Evolutionary conservation across 176 grass and related monocot genomes (phyloP), one percentile per base, ranked within the genome.

Genomic region (Dactylis glomerata): DNA sequence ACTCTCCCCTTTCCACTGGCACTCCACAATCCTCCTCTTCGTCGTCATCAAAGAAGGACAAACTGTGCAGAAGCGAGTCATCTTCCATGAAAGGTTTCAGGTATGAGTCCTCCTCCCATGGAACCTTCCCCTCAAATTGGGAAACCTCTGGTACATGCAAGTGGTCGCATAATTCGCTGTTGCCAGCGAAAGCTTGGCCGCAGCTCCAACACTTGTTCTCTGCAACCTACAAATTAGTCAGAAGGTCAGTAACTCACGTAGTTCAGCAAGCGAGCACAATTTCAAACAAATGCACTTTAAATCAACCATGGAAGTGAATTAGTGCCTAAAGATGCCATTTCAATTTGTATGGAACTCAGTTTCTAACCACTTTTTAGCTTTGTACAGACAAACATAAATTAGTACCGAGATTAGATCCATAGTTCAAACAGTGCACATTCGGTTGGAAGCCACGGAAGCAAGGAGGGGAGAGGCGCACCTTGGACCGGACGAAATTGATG

Each of bases 11-110:
- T 87, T 91, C 81, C 44, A 84, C 52, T 75, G 62, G 51, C 24
- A 57, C 32, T 15, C 46, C 88, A 73, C 74, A 71, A 32, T 81
- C 85, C 36, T 90, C 87, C 9, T 89, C 89, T 0, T 90, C 89
- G 1, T 90, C 87, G 20, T 93, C 91, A 16, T 92, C 87, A 27
- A 85, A 83, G 32, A 89, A 51, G 23, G 57, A 90, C 74, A 98
- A 85, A 83, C 87, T 92, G 65, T 98, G 93, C 86, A 98, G 76
- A 85, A 98, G 88, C 23, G 93, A 79, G 40, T 96, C 96, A 40
- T 94, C 91, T 33, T 85, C 85, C 88, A 94, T 83, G 85, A 88
- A 96, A 28, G 96, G 96, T 83, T 94, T 99, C 85, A 99, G 44
- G 86, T 89, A 96, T 3, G 52, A 11, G 17, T 95, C 91, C 27